phyloP scores from a whole-genome alignment of 225 moss, liverwort and hornwort genomes.

The Polytrichum commune region DNA sequence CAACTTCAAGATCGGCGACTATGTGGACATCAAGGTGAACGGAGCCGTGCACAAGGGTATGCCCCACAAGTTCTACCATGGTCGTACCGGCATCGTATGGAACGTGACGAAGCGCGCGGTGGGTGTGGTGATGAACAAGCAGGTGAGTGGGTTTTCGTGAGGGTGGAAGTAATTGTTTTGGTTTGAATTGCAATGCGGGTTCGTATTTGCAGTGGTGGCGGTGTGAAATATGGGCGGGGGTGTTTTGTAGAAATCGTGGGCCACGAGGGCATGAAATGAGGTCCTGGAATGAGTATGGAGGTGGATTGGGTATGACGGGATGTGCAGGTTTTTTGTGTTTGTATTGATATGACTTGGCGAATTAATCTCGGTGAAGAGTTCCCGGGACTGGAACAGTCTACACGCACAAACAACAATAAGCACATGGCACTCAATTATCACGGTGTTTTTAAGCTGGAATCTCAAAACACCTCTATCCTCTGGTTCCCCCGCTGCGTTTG shows the following conservation, averaged over 20 bases:
- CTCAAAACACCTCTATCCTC: too few relatives aligned
- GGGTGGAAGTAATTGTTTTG: not conserved
- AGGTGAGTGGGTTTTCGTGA: constrained; percentile 18
- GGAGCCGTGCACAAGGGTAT: constrained; percentile 59
- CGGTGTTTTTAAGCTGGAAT: too few relatives aligned
- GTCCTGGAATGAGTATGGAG: not conserved
- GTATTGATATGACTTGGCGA: too few relatives aligned
- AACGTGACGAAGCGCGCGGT: constrained; percentile 57
- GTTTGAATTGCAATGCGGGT: not conserved
- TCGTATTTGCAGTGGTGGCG: not conserved
- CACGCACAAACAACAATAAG: too few relatives aligned
- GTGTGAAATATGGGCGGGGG: not conserved
- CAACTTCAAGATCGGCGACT: constrained; percentile 52
- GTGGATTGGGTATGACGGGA: not conserved
- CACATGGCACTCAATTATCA: too few relatives aligned
- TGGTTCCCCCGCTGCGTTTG: too few relatives aligned
- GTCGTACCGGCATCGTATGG: constrained; percentile 56
- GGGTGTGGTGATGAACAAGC: constrained; percentile 64
- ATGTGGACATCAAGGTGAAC: constrained; percentile 63
- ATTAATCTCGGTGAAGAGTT: not conserved
- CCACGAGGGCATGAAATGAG: not conserved
- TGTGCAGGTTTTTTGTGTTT: too few relatives aligned
- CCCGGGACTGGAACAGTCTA: too few relatives aligned
- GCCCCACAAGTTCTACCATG: constrained; percentile 63
- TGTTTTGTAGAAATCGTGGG: not conserved